Evolutionary conservation across 140 eudicot species (phyloP), one percentile per base, ranked within the genome.

Genomic region (Ambrosia hybrid): DNA sequence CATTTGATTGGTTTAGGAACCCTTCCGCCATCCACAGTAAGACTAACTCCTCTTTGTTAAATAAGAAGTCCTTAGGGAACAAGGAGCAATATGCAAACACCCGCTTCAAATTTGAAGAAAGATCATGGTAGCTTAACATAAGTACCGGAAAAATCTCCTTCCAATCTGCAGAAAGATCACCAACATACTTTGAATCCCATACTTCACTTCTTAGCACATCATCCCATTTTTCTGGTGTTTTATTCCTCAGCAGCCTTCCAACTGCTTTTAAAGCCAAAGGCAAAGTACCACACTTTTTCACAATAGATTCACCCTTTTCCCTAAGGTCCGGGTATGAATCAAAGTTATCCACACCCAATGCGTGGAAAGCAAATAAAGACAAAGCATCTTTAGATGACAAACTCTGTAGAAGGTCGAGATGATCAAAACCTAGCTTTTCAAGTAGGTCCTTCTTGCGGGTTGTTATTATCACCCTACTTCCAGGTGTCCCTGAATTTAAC

Each of bases 211-310:
- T 56, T 9, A 56, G 15, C 61, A 56, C 33, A 2, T 56, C 61
- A 5, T 56, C 61, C 61, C 61, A 56, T 1, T 56, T 9, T 16
- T 56, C 61, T 56, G 2, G 1, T 56, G 61, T 56, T 56, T 79
- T 79, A 12, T 33, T 39, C 10, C 71, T 49, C 77, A 83, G 57
- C 8, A 79, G 60, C 38, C 87, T 57, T 14, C 74, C 87, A 0
- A 83, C 60, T 5, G 75, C 73, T 38, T 67, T 79, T 15, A 68
- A 51, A 53, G 81, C 64, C 52, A 83, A 78, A 71, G 87, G 84
- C 38, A 79, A 51, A 13, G n/a, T 4, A 51, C 57, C 53, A 48
- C 53, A 48, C n/a, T 9, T 48, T 48, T 48, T 9, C 53, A 48
- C 53, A 48, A 48, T 48, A 51, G n/a, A 17, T n/a, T 51, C 17